Evolutionary conservation across 306 rosid species (phyloP).

Genomic region (Lathyrus tuberosus): DNA sequence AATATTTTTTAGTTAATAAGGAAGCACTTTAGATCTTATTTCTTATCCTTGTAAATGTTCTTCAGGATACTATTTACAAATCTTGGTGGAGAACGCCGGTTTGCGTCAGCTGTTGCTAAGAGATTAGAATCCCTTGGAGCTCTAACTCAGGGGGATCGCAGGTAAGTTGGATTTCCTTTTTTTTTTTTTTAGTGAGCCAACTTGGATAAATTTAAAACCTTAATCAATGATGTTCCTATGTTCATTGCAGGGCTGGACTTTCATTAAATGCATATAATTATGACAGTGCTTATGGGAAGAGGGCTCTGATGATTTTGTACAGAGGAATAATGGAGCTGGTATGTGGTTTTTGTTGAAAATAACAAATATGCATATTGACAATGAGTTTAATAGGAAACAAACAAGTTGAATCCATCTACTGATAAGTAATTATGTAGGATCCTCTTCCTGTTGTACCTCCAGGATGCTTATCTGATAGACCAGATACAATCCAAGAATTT

Average conservation of each 20-base stretch:
- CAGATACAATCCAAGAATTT: constrained; percentile 73
- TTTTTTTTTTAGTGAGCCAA: constrained; percentile 25
- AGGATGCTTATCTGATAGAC: constrained; percentile 81
- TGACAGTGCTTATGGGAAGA: constrained; percentile 92
- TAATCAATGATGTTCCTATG: constrained; percentile 31
- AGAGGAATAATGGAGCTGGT: constrained; percentile 96
- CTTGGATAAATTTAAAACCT: constrained; percentile 35
- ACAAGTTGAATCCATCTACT: constrained; percentile 34
- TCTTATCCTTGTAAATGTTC: constrained; percentile 24
- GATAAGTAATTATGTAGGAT: constrained; percentile 60
- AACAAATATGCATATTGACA: constrained; percentile 24
- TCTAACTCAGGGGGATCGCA: constrained; percentile 97
- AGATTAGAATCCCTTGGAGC: constrained; percentile 98
- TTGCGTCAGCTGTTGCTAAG: constrained; percentile 99
- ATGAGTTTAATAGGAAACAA: constrained; percentile 27
- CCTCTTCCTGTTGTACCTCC: constrained; percentile 88
- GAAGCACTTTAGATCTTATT: constrained; percentile 24
- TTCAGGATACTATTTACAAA: constrained; percentile 85
- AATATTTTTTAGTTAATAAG: background rate
- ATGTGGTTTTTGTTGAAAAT: constrained; percentile 36
- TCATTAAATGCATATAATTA: constrained; percentile 90
- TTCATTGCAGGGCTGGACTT: constrained; percentile 84
- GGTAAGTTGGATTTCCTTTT: constrained; percentile 57
- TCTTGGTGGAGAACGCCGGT: constrained; percentile 97
- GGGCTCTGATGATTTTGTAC: constrained; percentile 82